Evolutionary conservation across 2,329 filamentous ascomycete species (phyloP).

Genomic region (Cadophora sp.): DNA sequence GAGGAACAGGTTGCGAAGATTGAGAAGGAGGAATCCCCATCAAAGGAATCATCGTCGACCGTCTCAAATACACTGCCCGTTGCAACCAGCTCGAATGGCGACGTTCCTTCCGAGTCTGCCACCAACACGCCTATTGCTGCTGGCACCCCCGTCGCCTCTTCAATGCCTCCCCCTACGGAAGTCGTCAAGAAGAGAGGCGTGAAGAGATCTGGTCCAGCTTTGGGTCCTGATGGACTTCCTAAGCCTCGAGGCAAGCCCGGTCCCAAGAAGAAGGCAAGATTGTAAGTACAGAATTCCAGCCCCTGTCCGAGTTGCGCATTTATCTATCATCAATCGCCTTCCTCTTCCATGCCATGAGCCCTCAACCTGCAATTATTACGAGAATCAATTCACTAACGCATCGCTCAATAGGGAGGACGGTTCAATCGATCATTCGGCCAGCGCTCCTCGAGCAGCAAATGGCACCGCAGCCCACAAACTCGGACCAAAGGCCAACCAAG

Average conservation of each 20-base stretch:
- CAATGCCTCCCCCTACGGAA: constrained; percentile 66
- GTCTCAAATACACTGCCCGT: constrained; percentile 47
- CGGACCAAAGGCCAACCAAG: constrained; percentile 94
- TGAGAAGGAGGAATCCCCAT: constrained; percentile 50
- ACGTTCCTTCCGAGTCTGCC: constrained; percentile 65
- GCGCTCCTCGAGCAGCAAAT: constrained; percentile 50
- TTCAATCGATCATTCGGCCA: constrained; percentile 62
- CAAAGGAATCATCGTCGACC: constrained; percentile 50
- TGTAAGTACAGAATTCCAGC: constrained; percentile 67
- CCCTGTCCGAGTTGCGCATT: constrained; percentile 11
- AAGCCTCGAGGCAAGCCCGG: constrained; percentile 87
- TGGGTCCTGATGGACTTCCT: constrained; percentile 63
- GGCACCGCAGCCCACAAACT: constrained; percentile 72
- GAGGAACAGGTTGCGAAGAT: constrained; percentile 16
- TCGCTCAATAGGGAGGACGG: constrained; percentile 62
- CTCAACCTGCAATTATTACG: background rate
- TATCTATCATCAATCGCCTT: background rate
- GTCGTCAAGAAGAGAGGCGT: constrained; percentile 77
- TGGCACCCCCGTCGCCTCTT: constrained; percentile 60
- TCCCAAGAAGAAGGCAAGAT: constrained; percentile 92
- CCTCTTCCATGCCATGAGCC: background rate
- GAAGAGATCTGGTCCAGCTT: constrained; percentile 72
- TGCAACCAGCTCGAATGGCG: constrained; percentile 53
- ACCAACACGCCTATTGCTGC: constrained; percentile 63
- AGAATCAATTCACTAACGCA: constrained; percentile 22